Conservation (phyloP, 805 yeast species). For the Kuraishia hungarica region DNA sequence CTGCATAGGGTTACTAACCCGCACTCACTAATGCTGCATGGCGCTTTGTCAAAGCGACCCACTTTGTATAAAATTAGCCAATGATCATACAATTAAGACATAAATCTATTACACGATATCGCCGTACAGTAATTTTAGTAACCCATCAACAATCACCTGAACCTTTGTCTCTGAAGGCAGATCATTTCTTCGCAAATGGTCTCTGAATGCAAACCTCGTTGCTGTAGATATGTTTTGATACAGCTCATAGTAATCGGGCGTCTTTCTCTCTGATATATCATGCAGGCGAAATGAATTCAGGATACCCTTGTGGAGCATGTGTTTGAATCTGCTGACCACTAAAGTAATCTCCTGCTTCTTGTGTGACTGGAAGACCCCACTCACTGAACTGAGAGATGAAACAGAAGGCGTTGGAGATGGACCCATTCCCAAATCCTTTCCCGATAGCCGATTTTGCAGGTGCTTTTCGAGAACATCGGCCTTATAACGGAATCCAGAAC, state of each 20-base stretch:
- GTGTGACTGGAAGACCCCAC: neutral
- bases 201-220: slow-evolving; percentile 28
- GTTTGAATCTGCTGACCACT: neutral
- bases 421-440: neutral
- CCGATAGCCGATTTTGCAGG: neutral
- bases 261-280: slow-evolving; percentile 18
- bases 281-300: slow-evolving; percentile 24
- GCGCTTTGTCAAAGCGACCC: neutral
- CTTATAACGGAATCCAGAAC: neutral
- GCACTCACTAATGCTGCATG: neutral
- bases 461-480: neutral
- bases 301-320: slow-evolving; percentile 17
- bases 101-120: slow-evolving; percentile 1
- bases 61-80: slow-evolving; percentile 4
- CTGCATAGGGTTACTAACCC: neutral
- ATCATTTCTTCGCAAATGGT: slow-evolving; percentile 9
- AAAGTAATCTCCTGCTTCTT: neutral
- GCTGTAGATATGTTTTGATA: slow-evolving; percentile 26
- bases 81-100: slow-evolving; percentile 4
- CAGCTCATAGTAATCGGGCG: slow-evolving; percentile 23
- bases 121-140: slow-evolving; percentile 19
- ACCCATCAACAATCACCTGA: slow-evolving; percentile 25
- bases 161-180: slow-evolving; percentile 20
- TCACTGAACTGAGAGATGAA: neutral
- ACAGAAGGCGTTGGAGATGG: neutral